Evolutionary conservation across 768 basidiomycete genomes (phyloP).

Genomic region (Auriscalpium orientale): DNA sequence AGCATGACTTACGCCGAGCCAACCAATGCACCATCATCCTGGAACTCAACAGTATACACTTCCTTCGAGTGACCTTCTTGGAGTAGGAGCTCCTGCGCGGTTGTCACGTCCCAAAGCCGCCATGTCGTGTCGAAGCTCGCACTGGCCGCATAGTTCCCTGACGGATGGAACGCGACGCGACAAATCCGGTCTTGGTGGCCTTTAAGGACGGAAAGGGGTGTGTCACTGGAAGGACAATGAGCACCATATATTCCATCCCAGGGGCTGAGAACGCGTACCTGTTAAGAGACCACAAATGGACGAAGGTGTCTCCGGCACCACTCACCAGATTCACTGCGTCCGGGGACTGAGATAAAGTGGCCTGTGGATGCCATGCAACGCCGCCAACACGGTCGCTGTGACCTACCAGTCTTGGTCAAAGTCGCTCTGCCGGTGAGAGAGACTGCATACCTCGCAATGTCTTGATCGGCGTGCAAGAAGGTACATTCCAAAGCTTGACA

Average conservation of each 20-base stretch:
- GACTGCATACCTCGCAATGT: slow-evolving; percentile 57
- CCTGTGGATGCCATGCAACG: slow-evolving; percentile 95
- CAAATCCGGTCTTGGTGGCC: slow-evolving; percentile 91
- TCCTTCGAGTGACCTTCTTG: slow-evolving; percentile 98
- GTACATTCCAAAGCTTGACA: slow-evolving; percentile 93
- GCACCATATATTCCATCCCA: background rate
- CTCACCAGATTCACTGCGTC: slow-evolving; percentile 78
- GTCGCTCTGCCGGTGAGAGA: background rate
- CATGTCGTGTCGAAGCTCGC: slow-evolving; percentile 97
- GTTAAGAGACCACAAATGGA: slow-evolving; percentile 85
- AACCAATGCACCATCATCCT: slow-evolving; percentile 86
- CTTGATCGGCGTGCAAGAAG: slow-evolving; percentile 73
- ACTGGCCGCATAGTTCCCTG: slow-evolving; percentile 87
- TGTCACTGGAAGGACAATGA: slow-evolving; percentile 47
- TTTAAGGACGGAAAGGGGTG: slow-evolving; percentile 75
- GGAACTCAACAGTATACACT: slow-evolving; percentile 93
- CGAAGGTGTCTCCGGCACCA: slow-evolving; percentile 79
- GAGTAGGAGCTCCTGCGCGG: slow-evolving; percentile 70
- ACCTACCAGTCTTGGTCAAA: slow-evolving; percentile 35
- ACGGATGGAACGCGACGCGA: slow-evolving; percentile 94
- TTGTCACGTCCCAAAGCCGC: slow-evolving; percentile 91
- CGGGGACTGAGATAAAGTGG: slow-evolving; percentile 63
- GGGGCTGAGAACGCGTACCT: slow-evolving; percentile 39
- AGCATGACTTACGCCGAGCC: slow-evolving; percentile 73
- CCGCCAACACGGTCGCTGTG: slow-evolving; percentile 91